These are phyloP conservation scores for Craterostigma plantagineum DNA, from an alignment of 257 asterid species.

Conservation along the genomic window DNA sequence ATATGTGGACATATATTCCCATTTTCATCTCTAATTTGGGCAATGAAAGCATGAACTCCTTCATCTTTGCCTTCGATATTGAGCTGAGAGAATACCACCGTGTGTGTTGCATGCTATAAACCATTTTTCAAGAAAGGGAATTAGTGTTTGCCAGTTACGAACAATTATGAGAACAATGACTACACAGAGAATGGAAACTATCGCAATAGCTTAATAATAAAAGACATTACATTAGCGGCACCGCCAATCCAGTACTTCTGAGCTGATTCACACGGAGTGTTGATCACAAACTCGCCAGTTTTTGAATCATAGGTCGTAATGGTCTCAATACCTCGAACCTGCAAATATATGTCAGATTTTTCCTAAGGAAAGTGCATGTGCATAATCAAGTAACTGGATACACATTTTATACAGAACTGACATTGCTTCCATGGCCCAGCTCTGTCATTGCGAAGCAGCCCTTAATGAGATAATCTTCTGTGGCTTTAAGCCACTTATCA, in stretches of 20 bases:
- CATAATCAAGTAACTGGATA: conserved; percentile 5
- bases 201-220: conserved; percentile 3
- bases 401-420: conserved; percentile 19
- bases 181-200: not conserved
- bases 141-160: conserved; percentile 11
- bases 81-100: conserved; percentile 87
- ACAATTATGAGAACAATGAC: not conserved
- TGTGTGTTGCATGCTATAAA: conserved; percentile 83
- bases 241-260: conserved; percentile 99
- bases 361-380: not conserved
- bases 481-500: conserved; percentile 66
- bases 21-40: conserved; percentile 71
- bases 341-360: conserved; percentile 6
- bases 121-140: conserved; percentile 2
- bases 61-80: conserved; percentile 50
- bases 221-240: conserved; percentile 68
- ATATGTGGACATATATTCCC: conserved; percentile 70
- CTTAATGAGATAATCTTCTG: conserved; percentile 51
- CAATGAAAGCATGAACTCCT: conserved; percentile 93
- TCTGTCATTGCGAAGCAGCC: conserved; percentile 98
- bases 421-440: conserved; percentile 99
- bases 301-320: conserved; percentile 59
- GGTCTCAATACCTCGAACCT: conserved; percentile 98
- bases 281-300: conserved; percentile 65
- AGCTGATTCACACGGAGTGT: conserved; percentile 96